These are phyloP conservation scores for Polychytrium aggregatum DNA, from an alignment of 192 early-diverging fungal genomes.

Conservation along the genomic window DNA sequence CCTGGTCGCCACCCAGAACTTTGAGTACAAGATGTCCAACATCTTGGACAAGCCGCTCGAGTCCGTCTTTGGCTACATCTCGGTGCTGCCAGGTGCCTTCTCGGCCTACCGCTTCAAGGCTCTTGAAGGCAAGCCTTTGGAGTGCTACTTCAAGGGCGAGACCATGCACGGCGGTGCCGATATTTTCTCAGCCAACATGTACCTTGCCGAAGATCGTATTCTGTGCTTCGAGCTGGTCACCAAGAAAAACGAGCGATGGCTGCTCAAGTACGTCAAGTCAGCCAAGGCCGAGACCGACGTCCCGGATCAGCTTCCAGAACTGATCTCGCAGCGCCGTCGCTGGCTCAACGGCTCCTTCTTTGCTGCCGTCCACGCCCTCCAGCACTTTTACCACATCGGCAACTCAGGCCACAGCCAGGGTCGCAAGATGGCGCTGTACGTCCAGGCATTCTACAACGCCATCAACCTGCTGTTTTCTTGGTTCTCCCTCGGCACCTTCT, in stretches of 20 bases:
- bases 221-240: constrained; percentile 75
- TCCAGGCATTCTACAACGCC: constrained; percentile 60
- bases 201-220: constrained; percentile 68
- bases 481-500: constrained; percentile 41
- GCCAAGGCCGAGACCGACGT: constrained; percentile 67
- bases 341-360: constrained; percentile 78
- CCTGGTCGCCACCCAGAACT: constrained; percentile 74
- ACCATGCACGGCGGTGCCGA: constrained; percentile 44
- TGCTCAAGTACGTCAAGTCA: constrained; percentile 54
- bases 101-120: constrained; percentile 64
- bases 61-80: constrained; percentile 65
- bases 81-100: constrained; percentile 73
- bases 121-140: constrained; percentile 46
- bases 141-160: constrained; percentile 62
- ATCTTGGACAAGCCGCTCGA: constrained; percentile 71
- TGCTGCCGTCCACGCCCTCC: constrained; percentile 55
- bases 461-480: constrained; percentile 41
- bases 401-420: constrained; percentile 30
- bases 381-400: constrained; percentile 47
- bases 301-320: constrained; percentile 54
- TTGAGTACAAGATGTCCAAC: constrained; percentile 75
- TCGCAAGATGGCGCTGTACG: constrained; percentile 39
- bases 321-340: constrained; percentile 70
- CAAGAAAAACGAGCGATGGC: constrained; percentile 43
- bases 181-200: constrained; percentile 52